Evolutionary conservation across 768 basidiomycete species (phyloP), one percentile per base, ranked within the genome.

Genomic region (Mycena chlorophos): DNA sequence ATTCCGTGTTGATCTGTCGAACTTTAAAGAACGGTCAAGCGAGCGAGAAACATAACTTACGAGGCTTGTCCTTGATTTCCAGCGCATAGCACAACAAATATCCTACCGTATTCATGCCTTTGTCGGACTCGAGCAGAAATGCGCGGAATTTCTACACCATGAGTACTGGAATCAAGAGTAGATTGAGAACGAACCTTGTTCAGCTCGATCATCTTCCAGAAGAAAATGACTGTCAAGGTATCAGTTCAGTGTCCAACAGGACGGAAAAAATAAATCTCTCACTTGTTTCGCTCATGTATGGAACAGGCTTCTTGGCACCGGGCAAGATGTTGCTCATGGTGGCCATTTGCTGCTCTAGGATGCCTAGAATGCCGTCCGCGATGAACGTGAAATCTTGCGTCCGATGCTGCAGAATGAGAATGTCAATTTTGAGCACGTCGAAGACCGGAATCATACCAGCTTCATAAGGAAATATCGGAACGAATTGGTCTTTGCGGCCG

Each of bases 381-480:
- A 98, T 78, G 70, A 95, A 96, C 23, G 83, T 74, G 64, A 97
- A 92, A 69, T 99, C 97, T 71, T 89, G 86, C 2, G 83, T 82
- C 14, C 96, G 88, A 73, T 99, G 96, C 89, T 96, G 61, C 29
- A 58, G 43, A 49, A 37, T 52, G 43, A 61, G 52, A 60, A 54
- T 43, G 55, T 58, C 5, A 48, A 42, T 54, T 38, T n/a, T 31
- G 20, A 38, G 51, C 45, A 51, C 48, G 43, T 38, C 17, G 43
- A 50, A 3, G 12, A 56, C 50, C 56, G 39, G 43, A 49, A 55
- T 27, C 50, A 16, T 61, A 88, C 93, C 67, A 98, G 70, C 70
- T 97, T 97, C 60, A 92, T 87, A 49, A 97, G 71, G 69, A 95
- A 98, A 70, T 93, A 94, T 48, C 91, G 79, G 70, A 97, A 99